phyloP scores from a whole-genome alignment of 1,284 basidiomycete genomes.

The Leccinum laetum region DNA sequence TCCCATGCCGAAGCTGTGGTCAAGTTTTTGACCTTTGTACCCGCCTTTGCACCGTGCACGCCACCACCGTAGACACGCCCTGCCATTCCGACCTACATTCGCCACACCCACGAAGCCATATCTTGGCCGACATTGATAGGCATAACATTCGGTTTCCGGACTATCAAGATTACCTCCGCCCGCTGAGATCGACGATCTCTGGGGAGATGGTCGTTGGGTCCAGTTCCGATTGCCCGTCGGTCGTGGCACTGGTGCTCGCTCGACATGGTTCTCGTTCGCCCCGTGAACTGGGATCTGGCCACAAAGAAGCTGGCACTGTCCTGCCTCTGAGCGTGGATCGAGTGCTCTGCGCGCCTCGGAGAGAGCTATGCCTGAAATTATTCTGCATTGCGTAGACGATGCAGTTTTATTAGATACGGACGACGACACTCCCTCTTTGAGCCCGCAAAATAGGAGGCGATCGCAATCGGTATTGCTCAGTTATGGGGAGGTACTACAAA shows the following conservation, averaged over 20 bases:
- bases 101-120: conserved; percentile 33
- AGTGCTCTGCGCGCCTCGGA: conserved; percentile 43
- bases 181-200: conserved; percentile 49
- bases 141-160: conserved; percentile 52
- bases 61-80: conserved; percentile 47
- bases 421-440: background rate
- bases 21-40: conserved; percentile 39
- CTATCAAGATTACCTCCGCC: conserved; percentile 42
- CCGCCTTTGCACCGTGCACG: conserved; percentile 35
- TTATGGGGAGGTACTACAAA: too few species aligned
- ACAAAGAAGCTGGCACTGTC: conserved; percentile 30
- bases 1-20: conserved; percentile 51
- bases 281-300: conserved; percentile 55
- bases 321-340: conserved; percentile 35
- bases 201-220: conserved; percentile 38
- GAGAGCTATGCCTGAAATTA: conserved; percentile 31
- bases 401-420: conserved; percentile 25
- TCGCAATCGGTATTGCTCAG: conserved; percentile 45
- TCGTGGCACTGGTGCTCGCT: conserved; percentile 45
- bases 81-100: conserved; percentile 51
- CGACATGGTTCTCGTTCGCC: conserved; percentile 58
- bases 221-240: conserved; percentile 27
- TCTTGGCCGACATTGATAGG: conserved; percentile 44
- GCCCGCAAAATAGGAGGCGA: conserved; percentile 44
- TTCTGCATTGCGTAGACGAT: conserved; percentile 28